Conservation (phyloP, 768 basidiomycete species). For the Suillus cothurnatus region DNA sequence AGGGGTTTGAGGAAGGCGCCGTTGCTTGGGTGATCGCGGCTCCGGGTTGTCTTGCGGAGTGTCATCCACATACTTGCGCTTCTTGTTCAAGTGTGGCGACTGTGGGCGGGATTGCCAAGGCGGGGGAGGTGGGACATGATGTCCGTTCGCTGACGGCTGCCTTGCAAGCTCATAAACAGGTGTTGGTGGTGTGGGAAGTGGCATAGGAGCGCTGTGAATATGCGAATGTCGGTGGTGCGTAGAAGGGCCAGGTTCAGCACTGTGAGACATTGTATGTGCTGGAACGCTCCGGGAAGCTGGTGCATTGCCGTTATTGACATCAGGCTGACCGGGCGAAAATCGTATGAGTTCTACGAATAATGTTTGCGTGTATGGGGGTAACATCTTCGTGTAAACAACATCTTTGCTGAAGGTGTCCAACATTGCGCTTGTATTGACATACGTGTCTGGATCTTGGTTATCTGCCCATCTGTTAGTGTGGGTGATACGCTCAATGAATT, state of each 20-base stretch:
- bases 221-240: conserved; percentile 31
- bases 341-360: conserved; percentile 74
- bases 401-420: conserved; percentile 73
- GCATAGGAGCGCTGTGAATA: conserved; percentile 32
- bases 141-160: conserved; percentile 34
- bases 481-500: conserved; percentile 12
- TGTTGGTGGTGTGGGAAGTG: conserved; percentile 35
- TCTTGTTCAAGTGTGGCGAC: conserved; percentile 36
- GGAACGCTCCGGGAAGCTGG: conserved; percentile 19
- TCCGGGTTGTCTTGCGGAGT: conserved; percentile 22
- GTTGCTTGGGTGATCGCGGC: conserved; percentile 35
- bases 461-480: conserved; percentile 34
- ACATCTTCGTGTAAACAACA: conserved; percentile 67
- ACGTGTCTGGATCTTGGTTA: conserved; percentile 53
- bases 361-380: conserved; percentile 63
- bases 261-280: conserved; percentile 22
- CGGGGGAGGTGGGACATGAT: conserved; percentile 37
- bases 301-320: conserved; percentile 20
- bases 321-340: conserved; percentile 37
- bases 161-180: conserved; percentile 35
- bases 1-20: conserved; percentile 37
- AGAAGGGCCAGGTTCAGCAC: conserved; percentile 32
- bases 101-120: conserved; percentile 26
- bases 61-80: conserved; percentile 38
- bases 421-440: conserved; percentile 75